Conservation (phyloP, 169 alveolate species). For the Eimeria falciformis region DNA sequence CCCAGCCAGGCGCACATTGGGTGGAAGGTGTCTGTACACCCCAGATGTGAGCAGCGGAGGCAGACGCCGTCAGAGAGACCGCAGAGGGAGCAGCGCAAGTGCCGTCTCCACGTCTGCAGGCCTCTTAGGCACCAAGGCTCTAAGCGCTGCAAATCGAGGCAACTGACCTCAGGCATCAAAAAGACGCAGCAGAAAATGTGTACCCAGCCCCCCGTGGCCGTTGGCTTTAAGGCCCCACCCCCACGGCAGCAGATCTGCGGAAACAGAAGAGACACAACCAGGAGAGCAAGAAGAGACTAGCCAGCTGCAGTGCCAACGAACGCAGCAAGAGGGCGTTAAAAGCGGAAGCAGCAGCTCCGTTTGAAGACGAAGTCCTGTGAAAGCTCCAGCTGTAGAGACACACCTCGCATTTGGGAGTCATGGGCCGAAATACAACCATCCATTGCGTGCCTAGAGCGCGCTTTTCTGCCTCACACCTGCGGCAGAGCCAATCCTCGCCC, state of each 20-base stretch:
- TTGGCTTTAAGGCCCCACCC: constrained; percentile 85
- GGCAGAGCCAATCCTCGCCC: constrained; percentile 81
- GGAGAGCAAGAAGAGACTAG: background rate
- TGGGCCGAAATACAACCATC: constrained; percentile 81
- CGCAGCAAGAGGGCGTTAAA: background rate
- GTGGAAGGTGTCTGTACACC: constrained; percentile 82
- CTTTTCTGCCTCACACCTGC: constrained; percentile 85
- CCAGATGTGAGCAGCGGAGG: constrained; percentile 78
- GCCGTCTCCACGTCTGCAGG: constrained; percentile 43
- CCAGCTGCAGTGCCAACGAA: background rate
- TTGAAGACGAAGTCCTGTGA: background rate
- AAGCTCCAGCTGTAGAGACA: background rate
- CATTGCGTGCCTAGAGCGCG: constrained; percentile 84
- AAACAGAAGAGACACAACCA: background rate
- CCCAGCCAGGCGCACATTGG: constrained; percentile 87
- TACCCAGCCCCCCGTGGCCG: constrained; percentile 82
- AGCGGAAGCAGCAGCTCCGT: background rate
- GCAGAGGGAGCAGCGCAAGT: constrained; percentile 47
- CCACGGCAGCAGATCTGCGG: constrained; percentile 82
- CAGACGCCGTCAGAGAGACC: constrained; percentile 71
- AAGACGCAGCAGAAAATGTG: constrained; percentile 75
- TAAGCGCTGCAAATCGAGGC: constrained; percentile 69
- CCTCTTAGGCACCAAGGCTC: constrained; percentile 79
- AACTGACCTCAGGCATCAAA: constrained; percentile 79
- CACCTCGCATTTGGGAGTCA: constrained; percentile 79